A percentile compares a stretch with the other conserved stretches of the same genome.
Evolutionary conservation across 2,329 filamentous ascomycete genomes (phyloP).

Genomic region (Aspergillus alliaceus): DNA sequence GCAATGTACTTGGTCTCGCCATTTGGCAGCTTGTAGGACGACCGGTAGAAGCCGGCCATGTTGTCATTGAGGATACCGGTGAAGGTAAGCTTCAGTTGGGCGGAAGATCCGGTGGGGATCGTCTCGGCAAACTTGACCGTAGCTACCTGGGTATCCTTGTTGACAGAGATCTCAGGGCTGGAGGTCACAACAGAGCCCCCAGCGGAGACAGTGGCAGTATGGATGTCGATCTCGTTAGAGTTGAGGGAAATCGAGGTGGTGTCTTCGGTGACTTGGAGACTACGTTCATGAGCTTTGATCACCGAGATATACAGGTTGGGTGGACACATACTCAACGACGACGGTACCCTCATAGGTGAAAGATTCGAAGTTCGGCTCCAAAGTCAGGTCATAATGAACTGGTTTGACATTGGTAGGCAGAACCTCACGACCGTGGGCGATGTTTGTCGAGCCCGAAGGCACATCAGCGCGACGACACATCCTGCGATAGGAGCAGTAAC

Average conservation of each 20-base stretch:
- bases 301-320: not conserved
- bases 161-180: conserved; percentile 68
- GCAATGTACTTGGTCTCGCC: conserved; percentile 81
- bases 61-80: conserved; percentile 82
- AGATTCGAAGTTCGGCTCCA: conserved; percentile 87
- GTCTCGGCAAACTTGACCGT: conserved; percentile 75
- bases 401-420: conserved; percentile 90
- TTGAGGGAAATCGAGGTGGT: conserved; percentile 85
- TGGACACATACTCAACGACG: conserved; percentile 65
- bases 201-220: conserved; percentile 67
- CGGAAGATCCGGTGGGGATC: conserved; percentile 73
- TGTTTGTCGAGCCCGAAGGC: conserved; percentile 56
- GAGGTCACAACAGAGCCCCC: conserved; percentile 57
- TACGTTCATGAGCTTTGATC: conserved; percentile 25
- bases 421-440: conserved; percentile 72
- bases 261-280: conserved; percentile 79
- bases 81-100: conserved; percentile 75
- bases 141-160: conserved; percentile 78
- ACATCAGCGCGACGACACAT: conserved; percentile 64
- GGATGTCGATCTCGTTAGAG: conserved; percentile 81
- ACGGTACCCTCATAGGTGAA: conserved; percentile 86
- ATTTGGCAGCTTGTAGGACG: conserved; percentile 81
- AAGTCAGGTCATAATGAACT: conserved; percentile 84
- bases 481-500: conserved; percentile 74
- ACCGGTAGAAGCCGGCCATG: conserved; percentile 97